A percentile compares a stretch with the other conserved stretches of the same genome.
phyloP scores from a whole-genome alignment of 2,329 filamentous ascomycete species.

The Fusarium musae region DNA sequence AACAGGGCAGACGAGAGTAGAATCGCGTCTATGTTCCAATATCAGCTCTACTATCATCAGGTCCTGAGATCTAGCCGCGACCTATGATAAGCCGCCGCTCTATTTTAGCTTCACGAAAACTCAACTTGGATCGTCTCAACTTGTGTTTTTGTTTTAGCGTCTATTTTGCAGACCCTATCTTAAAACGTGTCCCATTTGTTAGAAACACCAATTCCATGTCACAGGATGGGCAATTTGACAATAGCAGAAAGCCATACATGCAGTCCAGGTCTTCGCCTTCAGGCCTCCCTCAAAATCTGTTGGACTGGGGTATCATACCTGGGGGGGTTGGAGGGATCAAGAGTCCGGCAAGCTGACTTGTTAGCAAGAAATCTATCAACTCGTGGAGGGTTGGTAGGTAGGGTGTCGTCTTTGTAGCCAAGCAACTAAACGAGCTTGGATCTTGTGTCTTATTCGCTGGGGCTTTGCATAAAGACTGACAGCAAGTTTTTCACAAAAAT shows the following conservation, averaged over 20 bases:
- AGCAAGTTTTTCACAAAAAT: constrained; percentile 20
- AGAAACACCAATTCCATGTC: constrained; percentile 18
- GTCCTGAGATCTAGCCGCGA: background rate
- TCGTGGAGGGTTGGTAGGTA: background rate
- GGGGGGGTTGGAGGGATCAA: background rate
- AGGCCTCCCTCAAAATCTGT: background rate
- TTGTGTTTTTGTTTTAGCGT: constrained; percentile 1
- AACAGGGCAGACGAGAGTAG: background rate
- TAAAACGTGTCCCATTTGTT: constrained; percentile 6
- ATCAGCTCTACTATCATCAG: background rate
- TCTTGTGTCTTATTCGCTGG: constrained; percentile 3
- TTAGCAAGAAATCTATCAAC: constrained; percentile 5
- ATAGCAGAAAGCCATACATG: constrained; percentile 2
- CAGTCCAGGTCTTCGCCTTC: background rate
- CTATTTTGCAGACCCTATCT: background rate
- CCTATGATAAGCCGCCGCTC: background rate
- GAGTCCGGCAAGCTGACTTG: background rate
- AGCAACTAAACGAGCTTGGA: constrained; percentile 17
- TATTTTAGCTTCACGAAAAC: constrained; percentile 3
- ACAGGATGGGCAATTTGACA: constrained; percentile 10
- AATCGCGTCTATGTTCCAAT: background rate
- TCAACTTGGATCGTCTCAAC: constrained; percentile 1
- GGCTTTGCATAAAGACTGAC: background rate
- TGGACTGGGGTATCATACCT: background rate
- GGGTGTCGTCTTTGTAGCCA: constrained; percentile 5